phyloP scores from a whole-genome alignment of 179 eudicot species.

The Sideroxylon spinosum region DNA sequence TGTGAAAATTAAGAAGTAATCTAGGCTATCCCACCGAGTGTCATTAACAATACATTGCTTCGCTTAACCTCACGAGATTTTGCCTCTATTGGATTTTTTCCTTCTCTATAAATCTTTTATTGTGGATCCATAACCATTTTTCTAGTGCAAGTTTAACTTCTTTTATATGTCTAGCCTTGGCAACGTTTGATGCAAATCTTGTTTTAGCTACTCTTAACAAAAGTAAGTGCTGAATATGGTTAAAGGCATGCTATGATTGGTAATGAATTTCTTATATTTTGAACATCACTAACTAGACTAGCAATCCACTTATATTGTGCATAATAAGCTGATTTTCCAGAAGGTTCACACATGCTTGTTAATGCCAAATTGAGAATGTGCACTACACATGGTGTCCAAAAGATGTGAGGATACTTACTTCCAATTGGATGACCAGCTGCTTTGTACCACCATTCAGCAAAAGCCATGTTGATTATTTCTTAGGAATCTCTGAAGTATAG shows the following conservation, averaged over 20 bases:
- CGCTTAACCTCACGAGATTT: background rate
- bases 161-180: background rate
- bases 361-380: background rate
- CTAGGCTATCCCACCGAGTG: background rate
- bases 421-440: background rate
- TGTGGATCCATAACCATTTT: background rate
- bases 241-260: background rate
- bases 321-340: too few relatives aligned
- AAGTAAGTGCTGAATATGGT: background rate
- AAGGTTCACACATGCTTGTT: too few relatives aligned
- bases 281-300: too few relatives aligned
- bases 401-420: background rate
- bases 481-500: too few relatives aligned
- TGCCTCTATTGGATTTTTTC: background rate
- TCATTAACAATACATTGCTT: background rate
- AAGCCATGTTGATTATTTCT: too few relatives aligned
- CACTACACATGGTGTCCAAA: slow-evolving; percentile 10
- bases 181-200: background rate
- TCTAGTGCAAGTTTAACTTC: background rate
- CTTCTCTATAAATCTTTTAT: background rate
- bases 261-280: too few relatives aligned
- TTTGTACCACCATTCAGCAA: too few relatives aligned
- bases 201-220: background rate
- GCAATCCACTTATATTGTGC: too few relatives aligned
- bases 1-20: background rate